A percentile compares a stretch with the other conserved stretches of the same genome.
Evolutionary conservation across 768 basidiomycete genomes (phyloP).

Genomic region (Pleurotus citrinopileatus): DNA sequence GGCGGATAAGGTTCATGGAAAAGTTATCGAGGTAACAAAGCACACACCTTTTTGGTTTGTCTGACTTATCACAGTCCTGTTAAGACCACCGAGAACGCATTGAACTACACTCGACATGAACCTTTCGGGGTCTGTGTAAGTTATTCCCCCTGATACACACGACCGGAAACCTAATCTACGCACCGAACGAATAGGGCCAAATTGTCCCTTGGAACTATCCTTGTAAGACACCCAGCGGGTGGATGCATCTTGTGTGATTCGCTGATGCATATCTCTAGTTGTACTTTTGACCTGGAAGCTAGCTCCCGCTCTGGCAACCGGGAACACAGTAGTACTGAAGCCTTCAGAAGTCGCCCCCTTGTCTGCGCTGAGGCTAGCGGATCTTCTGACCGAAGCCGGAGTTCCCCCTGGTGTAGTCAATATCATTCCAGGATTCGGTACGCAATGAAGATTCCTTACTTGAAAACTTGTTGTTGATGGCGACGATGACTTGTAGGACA

Average conservation of each 20-base stretch:
- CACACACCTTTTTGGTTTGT: conserved; percentile 11
- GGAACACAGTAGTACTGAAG: conserved; percentile 66
- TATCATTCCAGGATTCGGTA: conserved; percentile 53
- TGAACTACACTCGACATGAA: conserved; percentile 69
- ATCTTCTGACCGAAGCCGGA: conserved; percentile 52
- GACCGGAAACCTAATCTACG: no score
- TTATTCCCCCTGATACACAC: not conserved
- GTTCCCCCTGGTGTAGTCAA: conserved; percentile 66
- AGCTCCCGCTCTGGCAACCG: conserved; percentile 32
- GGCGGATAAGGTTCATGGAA: conserved; percentile 82
- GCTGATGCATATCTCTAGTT: not conserved
- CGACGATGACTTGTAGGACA: conserved; percentile 25
- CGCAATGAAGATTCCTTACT: not conserved
- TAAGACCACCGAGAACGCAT: conserved; percentile 51
- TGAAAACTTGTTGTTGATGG: not conserved
- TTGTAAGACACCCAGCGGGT: no score
- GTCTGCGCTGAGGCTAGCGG: conserved; percentile 42
- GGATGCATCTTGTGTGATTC: no score
- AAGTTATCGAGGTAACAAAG: conserved; percentile 63
- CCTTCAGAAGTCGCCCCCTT: conserved; percentile 66
- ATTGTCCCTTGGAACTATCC: conserved; percentile 67
- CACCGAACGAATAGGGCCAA: conserved; percentile 38
- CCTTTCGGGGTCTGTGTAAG: conserved; percentile 51
- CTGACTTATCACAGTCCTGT: conserved; percentile 7
- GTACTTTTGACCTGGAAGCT: conserved; percentile 25